Conservation (phyloP, 139 green algal genomes). For the Medakamo hakoo region DNA sequence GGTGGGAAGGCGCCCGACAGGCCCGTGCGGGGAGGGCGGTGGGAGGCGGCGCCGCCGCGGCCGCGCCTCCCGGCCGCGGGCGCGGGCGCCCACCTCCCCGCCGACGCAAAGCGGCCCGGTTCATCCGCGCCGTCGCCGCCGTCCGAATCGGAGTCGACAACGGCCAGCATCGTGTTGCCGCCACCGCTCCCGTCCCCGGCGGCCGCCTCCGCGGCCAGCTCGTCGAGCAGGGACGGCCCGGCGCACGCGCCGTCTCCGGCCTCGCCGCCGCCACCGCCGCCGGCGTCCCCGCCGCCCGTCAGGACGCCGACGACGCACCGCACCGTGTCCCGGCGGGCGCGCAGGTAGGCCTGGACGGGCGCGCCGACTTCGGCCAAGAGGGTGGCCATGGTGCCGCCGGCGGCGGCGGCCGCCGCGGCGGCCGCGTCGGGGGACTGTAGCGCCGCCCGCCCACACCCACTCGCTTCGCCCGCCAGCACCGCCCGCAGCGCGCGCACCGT, state of each 20-base stretch:
- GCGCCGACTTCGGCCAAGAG: conserved; percentile 57
- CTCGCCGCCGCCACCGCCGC: conserved; percentile 8
- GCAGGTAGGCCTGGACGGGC: conserved; percentile 65
- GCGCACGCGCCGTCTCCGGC: too few species aligned
- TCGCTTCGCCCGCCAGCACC: too few species aligned
- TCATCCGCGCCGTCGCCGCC: conserved; percentile 30
- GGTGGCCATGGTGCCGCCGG: too few species aligned
- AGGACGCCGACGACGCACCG: conserved; percentile 83
- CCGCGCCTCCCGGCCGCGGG: too few species aligned
- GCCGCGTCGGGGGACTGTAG: too few species aligned
- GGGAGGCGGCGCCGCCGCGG: too few species aligned
- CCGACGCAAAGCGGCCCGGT: too few species aligned
- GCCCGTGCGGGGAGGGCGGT: too few species aligned
- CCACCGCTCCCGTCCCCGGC: conserved; percentile 2
- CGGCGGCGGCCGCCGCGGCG: neutral
- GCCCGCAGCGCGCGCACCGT: conserved; percentile 56
- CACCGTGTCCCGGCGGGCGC: conserved; percentile 62
- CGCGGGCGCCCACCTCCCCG: too few species aligned
- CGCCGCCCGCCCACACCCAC: too few species aligned
- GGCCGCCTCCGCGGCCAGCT: conserved; percentile 31
- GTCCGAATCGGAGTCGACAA: conserved; percentile 11
- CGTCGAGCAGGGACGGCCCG: conserved; percentile 47
- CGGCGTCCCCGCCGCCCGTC: conserved; percentile 46
- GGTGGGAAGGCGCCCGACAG: too few species aligned
- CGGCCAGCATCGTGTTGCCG: neutral